A percentile compares a stretch with the other conserved stretches of the same genome.
These are phyloP conservation scores for Phytomonas serpens DNA, from an alignment of 208 protist genomes.

Conservation along the genomic window DNA sequence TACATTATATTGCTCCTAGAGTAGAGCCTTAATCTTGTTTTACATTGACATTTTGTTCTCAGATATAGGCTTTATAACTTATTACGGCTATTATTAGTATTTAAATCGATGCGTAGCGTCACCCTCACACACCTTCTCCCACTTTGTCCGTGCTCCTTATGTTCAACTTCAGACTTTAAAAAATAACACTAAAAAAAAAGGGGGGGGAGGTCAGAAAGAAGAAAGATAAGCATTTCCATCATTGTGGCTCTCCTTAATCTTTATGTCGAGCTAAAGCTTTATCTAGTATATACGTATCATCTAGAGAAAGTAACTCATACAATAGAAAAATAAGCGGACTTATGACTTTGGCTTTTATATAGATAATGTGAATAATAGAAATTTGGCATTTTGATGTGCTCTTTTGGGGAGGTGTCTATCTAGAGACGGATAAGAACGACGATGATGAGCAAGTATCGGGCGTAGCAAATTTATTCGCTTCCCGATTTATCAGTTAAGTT, in stretches of 20 bases:
- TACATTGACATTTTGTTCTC: background rate
- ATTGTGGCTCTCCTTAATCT: background rate
- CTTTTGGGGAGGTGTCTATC: background rate
- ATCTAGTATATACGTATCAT: background rate
- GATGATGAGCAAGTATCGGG: background rate
- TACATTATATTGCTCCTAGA: background rate
- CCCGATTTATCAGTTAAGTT: background rate
- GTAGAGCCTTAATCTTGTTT: background rate
- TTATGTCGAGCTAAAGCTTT: background rate
- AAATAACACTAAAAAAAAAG: background rate
- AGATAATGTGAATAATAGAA: background rate
- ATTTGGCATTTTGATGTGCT: background rate
- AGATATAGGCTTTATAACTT: background rate
- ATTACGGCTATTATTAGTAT: background rate
- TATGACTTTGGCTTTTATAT: background rate
- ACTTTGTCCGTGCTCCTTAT: background rate
- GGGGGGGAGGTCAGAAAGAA: background rate
- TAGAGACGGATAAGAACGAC: background rate
- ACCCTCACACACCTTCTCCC: background rate
- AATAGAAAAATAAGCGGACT: background rate
- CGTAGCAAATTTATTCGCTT: background rate
- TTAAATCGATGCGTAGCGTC: background rate
- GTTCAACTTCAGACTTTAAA: background rate
- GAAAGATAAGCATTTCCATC: background rate
- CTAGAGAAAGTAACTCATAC: background rate